Percentiles rank a stretch among this genome's conserved stretches.
Evolutionary conservation across 306 rosid genomes (phyloP).

Genomic region (Pachyrhizus erosus): DNA sequence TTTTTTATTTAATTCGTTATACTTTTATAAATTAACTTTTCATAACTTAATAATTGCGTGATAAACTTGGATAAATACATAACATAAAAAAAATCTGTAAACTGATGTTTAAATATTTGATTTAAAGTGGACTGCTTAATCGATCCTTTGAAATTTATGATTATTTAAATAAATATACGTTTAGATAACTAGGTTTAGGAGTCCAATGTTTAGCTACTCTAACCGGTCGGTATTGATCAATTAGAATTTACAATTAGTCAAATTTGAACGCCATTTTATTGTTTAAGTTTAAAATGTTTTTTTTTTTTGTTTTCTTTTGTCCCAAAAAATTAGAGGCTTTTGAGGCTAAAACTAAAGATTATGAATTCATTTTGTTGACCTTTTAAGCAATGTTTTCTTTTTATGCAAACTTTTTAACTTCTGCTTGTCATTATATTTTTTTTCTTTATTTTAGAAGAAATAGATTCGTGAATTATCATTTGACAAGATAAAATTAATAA

Average conservation of each 20-base stretch:
- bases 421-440: neutral
- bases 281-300: neutral
- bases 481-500: neutral
- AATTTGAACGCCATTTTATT: neutral
- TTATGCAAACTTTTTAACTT: neutral
- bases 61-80: neutral
- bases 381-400: too few species aligned
- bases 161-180: neutral
- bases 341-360: neutral
- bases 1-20: neutral
- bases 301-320: neutral
- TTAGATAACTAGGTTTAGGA: neutral
- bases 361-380: neutral
- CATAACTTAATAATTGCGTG: neutral
- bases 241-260: neutral
- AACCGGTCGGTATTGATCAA: neutral
- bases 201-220: neutral
- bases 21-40: neutral
- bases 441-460: neutral
- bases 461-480: neutral
- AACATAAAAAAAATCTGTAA: too few species aligned
- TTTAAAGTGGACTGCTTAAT: neutral
- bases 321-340: neutral
- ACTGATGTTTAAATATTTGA: too few species aligned
- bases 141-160: neutral